A percentile compares a stretch with the other conserved stretches of the same genome.
These are phyloP conservation scores for Fonsecaea monophora DNA, from an alignment of 2,329 filamentous ascomycete species.

Conservation along the genomic window DNA sequence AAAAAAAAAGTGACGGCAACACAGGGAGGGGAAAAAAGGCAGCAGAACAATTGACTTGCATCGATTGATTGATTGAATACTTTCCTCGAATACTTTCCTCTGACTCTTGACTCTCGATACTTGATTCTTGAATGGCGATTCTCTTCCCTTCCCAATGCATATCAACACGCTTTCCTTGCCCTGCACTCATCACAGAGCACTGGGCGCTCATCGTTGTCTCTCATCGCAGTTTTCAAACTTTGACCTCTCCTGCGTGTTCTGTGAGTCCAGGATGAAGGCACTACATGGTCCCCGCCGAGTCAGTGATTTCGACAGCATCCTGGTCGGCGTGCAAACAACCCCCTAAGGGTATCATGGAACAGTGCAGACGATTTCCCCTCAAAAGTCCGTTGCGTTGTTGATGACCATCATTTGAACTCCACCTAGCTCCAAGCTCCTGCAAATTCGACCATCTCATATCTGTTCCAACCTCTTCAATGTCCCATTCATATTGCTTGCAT, in stretches of 20 bases:
- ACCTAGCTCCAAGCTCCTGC: neutral
- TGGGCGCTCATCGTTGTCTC: neutral
- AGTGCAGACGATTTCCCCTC: neutral
- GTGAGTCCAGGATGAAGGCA: conserved; percentile 2
- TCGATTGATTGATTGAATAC: neutral
- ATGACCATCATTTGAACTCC: neutral
- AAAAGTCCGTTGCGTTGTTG: neutral
- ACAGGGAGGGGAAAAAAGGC: neutral
- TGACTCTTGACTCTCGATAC: too few relatives aligned
- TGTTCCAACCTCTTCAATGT: neutral
- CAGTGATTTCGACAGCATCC: neutral
- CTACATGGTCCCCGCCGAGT: neutral
- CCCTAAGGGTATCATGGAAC: neutral
- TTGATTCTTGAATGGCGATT: neutral
- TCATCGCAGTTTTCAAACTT: neutral
- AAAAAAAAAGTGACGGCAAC: neutral
- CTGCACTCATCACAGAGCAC: neutral
- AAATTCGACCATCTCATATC: neutral
- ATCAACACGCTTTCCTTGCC: neutral
- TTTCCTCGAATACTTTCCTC: too few relatives aligned
- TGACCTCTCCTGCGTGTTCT: neutral
- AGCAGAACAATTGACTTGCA: conserved; percentile 2
- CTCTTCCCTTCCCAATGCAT: neutral
- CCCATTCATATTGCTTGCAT: neutral
- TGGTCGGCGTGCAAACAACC: neutral